Evolutionary conservation across 257 asterid species (phyloP), one percentile per base, ranked within the genome.

Genomic region (Lycium barbarum): DNA sequence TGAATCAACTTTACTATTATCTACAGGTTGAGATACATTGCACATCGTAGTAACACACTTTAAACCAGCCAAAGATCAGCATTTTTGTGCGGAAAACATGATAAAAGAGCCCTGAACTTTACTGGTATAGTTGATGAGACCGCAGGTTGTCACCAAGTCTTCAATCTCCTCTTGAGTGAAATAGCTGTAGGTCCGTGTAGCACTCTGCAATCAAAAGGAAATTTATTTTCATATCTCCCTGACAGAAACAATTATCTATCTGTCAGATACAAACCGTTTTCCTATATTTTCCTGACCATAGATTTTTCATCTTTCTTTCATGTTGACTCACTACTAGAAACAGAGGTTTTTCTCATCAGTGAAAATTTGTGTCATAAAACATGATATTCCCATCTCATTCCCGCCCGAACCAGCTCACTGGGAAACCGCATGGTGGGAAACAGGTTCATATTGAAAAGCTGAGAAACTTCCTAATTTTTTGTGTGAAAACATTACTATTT

Each of bases 1-100:
- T 53, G 82, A 78, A 78, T 54, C 22, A 49, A 22, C n/a, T 49
- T 78, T 26, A 26, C 70, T 62, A 51, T 22, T 49, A 49, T 74
- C 47, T 53, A 53, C 65, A 78, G 9, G 40, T 33, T 26, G 17
- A 33, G 49, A 78, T 53, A 53, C 4, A 51, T 7, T 26, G 47
- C 47, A 76, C 20, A 76, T 49, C n/a, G 6, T 38, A 43, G 6
- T 3, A 54, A 76, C 12, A 14, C 2, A 14, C 61, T 76, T 26
- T 5, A 14, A 6, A 76, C 65, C 0, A 0, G 65, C 11, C 15
- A 78, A 55, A 72, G 38, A 33, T 95, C 91, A 96, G 61, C 95
- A 93, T 85, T 96, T 96, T 84, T 92, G 93, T 26, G 99, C 98
- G 66, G 98, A 93, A 83, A 95, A 96, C 85, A 95, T 90, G 91